A percentile compares a stretch with the other conserved stretches of the same genome.
These are phyloP conservation scores for Saccharomycopsis hybrid DNA, from an alignment of 1,139 yeast genomes.

Conservation along the genomic window DNA sequence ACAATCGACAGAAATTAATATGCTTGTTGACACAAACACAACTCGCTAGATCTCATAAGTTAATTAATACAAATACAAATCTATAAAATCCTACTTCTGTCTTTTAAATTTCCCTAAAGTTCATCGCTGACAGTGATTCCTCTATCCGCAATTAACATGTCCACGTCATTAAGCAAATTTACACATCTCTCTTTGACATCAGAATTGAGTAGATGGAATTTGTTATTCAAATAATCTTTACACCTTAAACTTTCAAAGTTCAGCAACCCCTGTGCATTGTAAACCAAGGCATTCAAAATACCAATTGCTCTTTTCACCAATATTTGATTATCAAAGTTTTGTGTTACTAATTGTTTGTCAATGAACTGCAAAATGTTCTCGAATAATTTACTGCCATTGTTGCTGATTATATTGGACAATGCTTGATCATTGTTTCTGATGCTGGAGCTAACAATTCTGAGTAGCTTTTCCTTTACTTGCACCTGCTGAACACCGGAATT, in stretches of 20 bases:
- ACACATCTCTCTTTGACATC: constrained; percentile 26
- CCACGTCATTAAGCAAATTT: constrained; percentile 25
- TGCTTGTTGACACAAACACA: too few species aligned
- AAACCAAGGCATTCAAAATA: constrained; percentile 39
- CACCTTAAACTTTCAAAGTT: constrained; percentile 21
- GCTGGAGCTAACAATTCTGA: constrained; percentile 31
- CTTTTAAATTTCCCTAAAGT: too few species aligned
- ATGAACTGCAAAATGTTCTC: constrained; percentile 26
- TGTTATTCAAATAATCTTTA: constrained; percentile 22
- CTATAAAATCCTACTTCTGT: too few species aligned
- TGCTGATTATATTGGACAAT: constrained; percentile 45
- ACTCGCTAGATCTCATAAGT: too few species aligned
- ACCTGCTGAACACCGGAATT: constrained; percentile 17
- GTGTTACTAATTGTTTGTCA: constrained; percentile 21
- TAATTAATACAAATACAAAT: too few species aligned
- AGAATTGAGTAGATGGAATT: constrained; percentile 23
- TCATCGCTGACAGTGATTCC: too few species aligned
- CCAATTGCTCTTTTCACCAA: constrained; percentile 45
- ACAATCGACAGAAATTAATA: too few species aligned
- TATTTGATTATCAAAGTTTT: neutral
- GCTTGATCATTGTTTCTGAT: constrained; percentile 20
- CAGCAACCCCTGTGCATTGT: constrained; percentile 25
- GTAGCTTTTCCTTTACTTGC: constrained; percentile 28
- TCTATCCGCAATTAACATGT: too few species aligned
- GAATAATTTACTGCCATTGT: constrained; percentile 70